A percentile compares a stretch with the other conserved stretches of the same genome.
phyloP scores from a whole-genome alignment of 495 filamentous ascomycete species.

The Penicillium ochrochloron region DNA sequence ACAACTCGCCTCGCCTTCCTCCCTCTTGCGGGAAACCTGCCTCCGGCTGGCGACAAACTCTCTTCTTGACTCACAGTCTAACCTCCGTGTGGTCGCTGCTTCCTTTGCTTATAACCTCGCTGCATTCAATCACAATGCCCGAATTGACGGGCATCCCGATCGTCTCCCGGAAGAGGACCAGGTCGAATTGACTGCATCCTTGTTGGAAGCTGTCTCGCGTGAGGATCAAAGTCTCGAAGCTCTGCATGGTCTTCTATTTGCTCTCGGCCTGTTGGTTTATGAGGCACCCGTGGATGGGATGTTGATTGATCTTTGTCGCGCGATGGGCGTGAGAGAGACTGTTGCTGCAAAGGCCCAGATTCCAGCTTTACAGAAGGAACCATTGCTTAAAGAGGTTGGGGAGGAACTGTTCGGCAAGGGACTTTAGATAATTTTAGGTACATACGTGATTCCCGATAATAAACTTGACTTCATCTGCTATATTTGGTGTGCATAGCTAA shows the following conservation, averaged over 20 bases:
- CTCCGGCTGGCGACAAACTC: slow-evolving; percentile 55
- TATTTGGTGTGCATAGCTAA: not conserved
- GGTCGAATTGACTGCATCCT: slow-evolving; percentile 75
- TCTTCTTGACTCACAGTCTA: slow-evolving; percentile 58
- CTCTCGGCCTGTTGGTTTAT: slow-evolving; percentile 75
- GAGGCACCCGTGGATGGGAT: slow-evolving; percentile 68
- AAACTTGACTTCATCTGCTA: not conserved
- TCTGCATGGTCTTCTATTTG: slow-evolving; percentile 70
- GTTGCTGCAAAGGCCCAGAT: slow-evolving; percentile 57
- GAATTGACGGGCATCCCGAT: slow-evolving; percentile 61
- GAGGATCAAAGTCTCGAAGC: slow-evolving; percentile 73
- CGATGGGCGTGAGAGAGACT: slow-evolving; percentile 67
- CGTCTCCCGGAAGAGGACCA: slow-evolving; percentile 68
- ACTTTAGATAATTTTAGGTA: slow-evolving; percentile 20
- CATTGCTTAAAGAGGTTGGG: slow-evolving; percentile 64
- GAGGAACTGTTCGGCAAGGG: slow-evolving; percentile 50
- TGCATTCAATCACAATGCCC: slow-evolving; percentile 65
- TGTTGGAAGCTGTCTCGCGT: slow-evolving; percentile 73
- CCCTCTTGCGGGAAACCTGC: slow-evolving; percentile 38
- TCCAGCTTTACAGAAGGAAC: slow-evolving; percentile 56
- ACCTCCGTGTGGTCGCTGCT: slow-evolving; percentile 74
- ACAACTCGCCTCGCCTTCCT: slow-evolving; percentile 41
- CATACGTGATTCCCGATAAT: slow-evolving; percentile 3
- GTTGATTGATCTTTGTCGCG: slow-evolving; percentile 72
- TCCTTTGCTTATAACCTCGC: slow-evolving; percentile 85